Evolutionary conservation across 192 early-diverging fungal genomes (phyloP).

Genomic region (Linderina pennispora): DNA sequence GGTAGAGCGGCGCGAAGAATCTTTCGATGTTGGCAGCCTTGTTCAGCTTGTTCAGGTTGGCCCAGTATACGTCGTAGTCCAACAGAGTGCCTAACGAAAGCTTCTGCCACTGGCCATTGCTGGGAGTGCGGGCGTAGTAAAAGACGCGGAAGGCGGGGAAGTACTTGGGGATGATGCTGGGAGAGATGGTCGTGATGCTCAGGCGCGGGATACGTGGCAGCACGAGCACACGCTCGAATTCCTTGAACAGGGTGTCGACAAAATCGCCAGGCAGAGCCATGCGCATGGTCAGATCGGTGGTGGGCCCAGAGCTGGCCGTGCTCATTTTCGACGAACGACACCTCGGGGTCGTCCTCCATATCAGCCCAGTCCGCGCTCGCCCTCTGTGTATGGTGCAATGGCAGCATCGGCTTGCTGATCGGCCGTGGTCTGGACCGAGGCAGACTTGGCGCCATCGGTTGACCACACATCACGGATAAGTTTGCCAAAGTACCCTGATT

Average conservation of each 20-base stretch:
- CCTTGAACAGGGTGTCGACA: constrained; percentile 21
- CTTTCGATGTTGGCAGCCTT: not conserved
- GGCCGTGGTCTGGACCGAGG: not conserved
- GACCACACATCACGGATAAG: constrained; percentile 34
- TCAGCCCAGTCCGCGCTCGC: constrained; percentile 17
- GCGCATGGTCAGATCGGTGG: too few relatives aligned
- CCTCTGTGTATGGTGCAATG: not conserved
- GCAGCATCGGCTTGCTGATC: not conserved
- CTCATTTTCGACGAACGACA: not conserved
- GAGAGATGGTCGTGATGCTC: constrained; percentile 48
- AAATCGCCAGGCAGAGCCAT: constrained; percentile 22
- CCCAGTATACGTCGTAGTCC: constrained; percentile 46
- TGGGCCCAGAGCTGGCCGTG: not conserved
- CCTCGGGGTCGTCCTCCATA: constrained; percentile 27
- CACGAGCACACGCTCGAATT: constrained; percentile 30
- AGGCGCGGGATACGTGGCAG: constrained; percentile 7
- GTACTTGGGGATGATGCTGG: constrained; percentile 60
- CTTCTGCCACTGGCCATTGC: not conserved
- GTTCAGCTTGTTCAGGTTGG: constrained; percentile 27
- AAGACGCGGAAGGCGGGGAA: constrained; percentile 58
- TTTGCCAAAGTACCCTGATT: constrained; percentile 25
- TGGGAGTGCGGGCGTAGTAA: constrained; percentile 26
- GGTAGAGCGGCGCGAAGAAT: constrained; percentile 27
- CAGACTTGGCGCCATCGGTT: too few relatives aligned
- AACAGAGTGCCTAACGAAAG: constrained; percentile 25